These are phyloP conservation scores for Mortierella sp. DNA, from an alignment of 371 early-diverging fungal species.

Conservation along the genomic window DNA sequence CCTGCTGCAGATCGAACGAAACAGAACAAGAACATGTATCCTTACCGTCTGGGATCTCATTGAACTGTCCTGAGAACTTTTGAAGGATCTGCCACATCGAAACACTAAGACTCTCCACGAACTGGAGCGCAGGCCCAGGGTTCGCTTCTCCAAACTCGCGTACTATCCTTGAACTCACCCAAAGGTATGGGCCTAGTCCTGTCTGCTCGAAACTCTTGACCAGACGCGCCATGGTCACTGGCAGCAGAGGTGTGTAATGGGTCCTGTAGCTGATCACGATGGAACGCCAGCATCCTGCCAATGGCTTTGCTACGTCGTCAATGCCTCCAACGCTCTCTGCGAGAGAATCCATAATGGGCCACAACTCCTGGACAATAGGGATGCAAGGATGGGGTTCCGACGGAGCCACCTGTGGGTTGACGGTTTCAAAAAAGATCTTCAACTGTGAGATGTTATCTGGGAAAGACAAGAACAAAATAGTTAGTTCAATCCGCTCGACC, in stretches of 20 bases:
- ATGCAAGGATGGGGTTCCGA: constrained; percentile 76
- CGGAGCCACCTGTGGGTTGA: constrained; percentile 62
- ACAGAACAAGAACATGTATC: too few relatives aligned
- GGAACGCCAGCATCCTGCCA: constrained; percentile 74
- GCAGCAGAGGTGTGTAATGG: constrained; percentile 67
- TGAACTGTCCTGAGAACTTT: constrained; percentile 56
- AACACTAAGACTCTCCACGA: constrained; percentile 67
- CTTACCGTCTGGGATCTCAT: constrained; percentile 75
- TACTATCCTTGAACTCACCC: constrained; percentile 65
- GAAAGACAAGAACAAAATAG: too few relatives aligned
- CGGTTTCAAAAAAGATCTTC: constrained; percentile 63
- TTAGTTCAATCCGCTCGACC: too few relatives aligned
- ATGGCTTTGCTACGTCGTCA: constrained; percentile 66
- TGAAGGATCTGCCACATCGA: constrained; percentile 68
- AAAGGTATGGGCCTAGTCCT: constrained; percentile 76
- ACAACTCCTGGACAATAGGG: constrained; percentile 77
- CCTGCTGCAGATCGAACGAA: too few relatives aligned
- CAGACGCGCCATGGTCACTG: constrained; percentile 57
- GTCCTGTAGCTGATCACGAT: constrained; percentile 69
- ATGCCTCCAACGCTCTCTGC: constrained; percentile 65
- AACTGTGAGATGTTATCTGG: constrained; percentile 62
- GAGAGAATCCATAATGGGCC: constrained; percentile 78
- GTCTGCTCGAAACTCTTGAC: constrained; percentile 71
- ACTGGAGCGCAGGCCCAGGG: constrained; percentile 31
- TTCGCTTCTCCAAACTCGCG: constrained; percentile 48